Evolutionary conservation across 2,329 filamentous ascomycete species (phyloP).

Genomic region (Helotiales sp.): DNA sequence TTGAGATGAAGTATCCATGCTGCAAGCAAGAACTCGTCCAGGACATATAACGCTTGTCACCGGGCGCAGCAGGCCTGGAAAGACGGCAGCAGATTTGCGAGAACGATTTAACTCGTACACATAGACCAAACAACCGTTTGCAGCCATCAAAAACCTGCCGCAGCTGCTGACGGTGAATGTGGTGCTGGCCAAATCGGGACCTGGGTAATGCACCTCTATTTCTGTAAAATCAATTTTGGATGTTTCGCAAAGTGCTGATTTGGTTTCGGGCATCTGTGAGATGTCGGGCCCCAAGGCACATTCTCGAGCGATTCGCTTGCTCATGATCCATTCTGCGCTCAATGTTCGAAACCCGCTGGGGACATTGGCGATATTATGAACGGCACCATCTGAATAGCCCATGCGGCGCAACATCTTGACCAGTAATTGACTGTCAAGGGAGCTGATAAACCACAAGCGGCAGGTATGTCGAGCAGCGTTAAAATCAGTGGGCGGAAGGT

Average conservation of each 20-base stretch:
- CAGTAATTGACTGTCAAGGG: conserved; percentile 57
- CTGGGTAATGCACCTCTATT: conserved; percentile 39
- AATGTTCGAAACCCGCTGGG: conserved; percentile 30
- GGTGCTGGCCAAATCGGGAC: conserved; percentile 32
- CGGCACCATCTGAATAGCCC: conserved; percentile 56
- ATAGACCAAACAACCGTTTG: conserved; percentile 58
- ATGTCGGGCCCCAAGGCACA: conserved; percentile 45
- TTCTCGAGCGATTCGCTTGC: conserved; percentile 50
- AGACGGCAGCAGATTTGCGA: conserved; percentile 7
- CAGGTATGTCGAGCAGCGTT: conserved; percentile 65
- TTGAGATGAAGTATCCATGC: conserved; percentile 64
- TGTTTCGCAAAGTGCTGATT: conserved; percentile 43
- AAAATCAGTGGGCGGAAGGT: conserved; percentile 52
- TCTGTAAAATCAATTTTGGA: conserved; percentile 47
- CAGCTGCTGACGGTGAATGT: conserved; percentile 57
- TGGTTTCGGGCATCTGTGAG: conserved; percentile 16
- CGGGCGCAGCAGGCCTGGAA: conserved; percentile 47
- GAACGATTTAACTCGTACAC: conserved; percentile 53
- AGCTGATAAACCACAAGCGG: conserved; percentile 62
- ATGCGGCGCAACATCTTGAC: conserved; percentile 58
- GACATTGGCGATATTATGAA: conserved; percentile 36
- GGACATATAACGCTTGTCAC: conserved; percentile 62
- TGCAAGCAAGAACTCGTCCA: conserved; percentile 60
- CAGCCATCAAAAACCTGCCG: conserved; percentile 61
- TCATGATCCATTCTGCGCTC: conserved; percentile 43